Evolutionary conservation across 164 flowering plant genomes (phyloP).

Genomic region (Pachysandra terminalis): DNA sequence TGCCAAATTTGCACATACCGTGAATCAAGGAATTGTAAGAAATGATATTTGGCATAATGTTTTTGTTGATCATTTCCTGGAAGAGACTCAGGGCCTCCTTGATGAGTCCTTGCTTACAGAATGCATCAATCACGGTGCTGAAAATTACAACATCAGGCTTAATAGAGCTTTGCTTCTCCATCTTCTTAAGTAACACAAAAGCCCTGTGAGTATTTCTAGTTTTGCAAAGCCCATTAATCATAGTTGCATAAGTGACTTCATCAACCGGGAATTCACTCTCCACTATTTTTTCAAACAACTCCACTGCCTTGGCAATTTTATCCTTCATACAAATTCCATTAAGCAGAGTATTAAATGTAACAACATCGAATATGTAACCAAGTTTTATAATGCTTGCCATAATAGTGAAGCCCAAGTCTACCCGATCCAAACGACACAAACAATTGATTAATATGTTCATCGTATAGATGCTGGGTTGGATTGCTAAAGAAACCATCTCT

Average conservation of each 20-base stretch:
- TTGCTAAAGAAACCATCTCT: slow-evolving; percentile 7
- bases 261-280: not conserved
- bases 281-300: not conserved
- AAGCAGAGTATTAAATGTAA: slow-evolving; percentile 4
- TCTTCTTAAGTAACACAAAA: not conserved
- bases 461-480: slow-evolving; percentile 7
- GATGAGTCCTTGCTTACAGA: not conserved
- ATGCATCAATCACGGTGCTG: not conserved
- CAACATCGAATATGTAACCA: slow-evolving; percentile 2
- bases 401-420: slow-evolving; percentile 14
- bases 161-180: not conserved
- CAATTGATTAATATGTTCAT: slow-evolving; percentile 20
- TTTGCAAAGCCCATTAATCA: not conserved
- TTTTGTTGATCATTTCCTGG: not conserved
- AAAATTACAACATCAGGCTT: not conserved
- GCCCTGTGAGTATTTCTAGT: not conserved
- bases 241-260: not conserved
- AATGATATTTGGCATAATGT: not conserved
- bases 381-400: slow-evolving; percentile 17
- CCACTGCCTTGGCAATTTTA: not conserved
- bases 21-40: not conserved
- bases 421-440: slow-evolving; percentile 12
- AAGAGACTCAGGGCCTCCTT: not conserved
- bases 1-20: not conserved
- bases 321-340: slow-evolving; percentile 13